Evolutionary conservation across 1,139 yeast genomes (phyloP).

Genomic region (Debaryomyces sp.): DNA sequence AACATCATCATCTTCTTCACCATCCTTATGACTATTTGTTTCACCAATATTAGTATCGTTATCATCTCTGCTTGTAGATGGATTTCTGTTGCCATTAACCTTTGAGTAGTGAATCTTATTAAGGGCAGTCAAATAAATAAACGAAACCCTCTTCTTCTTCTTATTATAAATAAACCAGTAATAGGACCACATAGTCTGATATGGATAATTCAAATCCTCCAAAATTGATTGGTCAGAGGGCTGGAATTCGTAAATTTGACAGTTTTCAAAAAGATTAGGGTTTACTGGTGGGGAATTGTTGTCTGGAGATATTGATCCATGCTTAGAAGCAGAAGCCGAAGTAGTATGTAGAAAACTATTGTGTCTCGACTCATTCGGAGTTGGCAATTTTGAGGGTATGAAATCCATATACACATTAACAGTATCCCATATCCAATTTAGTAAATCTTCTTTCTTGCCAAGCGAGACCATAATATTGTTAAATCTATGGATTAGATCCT

Average conservation of each 20-base stretch:
- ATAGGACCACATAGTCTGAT: constrained; percentile 84
- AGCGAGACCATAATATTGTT: constrained; percentile 79
- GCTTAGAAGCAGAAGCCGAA: constrained; percentile 9
- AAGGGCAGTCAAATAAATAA: constrained; percentile 59
- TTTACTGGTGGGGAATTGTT: constrained; percentile 17
- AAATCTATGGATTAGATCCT: constrained; percentile 69
- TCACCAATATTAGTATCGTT: constrained; percentile 20
- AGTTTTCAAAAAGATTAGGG: constrained; percentile 43
- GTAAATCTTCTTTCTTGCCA: constrained; percentile 60
- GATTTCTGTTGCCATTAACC: constrained; percentile 27
- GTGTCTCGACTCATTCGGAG: constrained; percentile 26
- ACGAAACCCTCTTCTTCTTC: constrained; percentile 88
- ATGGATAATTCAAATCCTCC: constrained; percentile 64
- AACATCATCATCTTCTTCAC: constrained; percentile 21
- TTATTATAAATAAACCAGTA: constrained; percentile 94
- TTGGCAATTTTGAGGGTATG: constrained; percentile 32
- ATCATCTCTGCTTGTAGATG: constrained; percentile 18
- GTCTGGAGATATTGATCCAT: constrained; percentile 13
- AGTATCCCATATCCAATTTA: constrained; percentile 84
- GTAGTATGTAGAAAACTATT: constrained; percentile 22
- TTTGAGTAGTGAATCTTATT: constrained; percentile 43
- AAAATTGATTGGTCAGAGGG: constrained; percentile 81
- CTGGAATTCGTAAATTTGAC: constrained; percentile 75
- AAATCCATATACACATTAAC: constrained; percentile 84
- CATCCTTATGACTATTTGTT: constrained; percentile 26